Base-by-base conservation (phyloP, 2,329 filamentous ascomycete genomes). In the Lachnellula suecica region DNA sequence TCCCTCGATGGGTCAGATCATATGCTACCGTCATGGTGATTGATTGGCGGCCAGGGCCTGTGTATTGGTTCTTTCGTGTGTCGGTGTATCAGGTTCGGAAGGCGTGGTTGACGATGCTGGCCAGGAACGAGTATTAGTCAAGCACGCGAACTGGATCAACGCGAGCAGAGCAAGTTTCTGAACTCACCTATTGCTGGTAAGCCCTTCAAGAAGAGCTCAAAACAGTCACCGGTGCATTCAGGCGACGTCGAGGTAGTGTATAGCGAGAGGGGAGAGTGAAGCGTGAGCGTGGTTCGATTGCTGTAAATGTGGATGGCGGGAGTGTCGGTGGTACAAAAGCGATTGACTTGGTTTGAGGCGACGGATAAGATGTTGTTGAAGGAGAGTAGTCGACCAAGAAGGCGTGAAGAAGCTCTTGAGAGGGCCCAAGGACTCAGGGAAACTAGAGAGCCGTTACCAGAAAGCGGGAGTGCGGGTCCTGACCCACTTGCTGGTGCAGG, bases 1-100 rank as follows among this genome's bases (percentile, higher is more conserved):
- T 81, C 71, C 83, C 83, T 69, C 88, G 83, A 65, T 85, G 83
- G 71, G 87, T 81, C 66, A 84, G 75, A 67, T 93, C 90, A 71
- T 85, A 85, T 67, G 83, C 79, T 72, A 90, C 83, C 42, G 88
- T 89, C 89, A 95, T 95, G 62, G 67, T 84, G 71, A 38, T 42
- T 43, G 24, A 23, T 52, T 37, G 38, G 34, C 23, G 41, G 38
- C 41, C 22, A 31, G 29, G 24, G 17, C 22, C 24, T 51, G 25
- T 44, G 23, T 44, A 35, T 44, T 37, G 38, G 19, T 24, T 27
- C 19, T 37, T 22, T 17, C 31, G 19, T 51, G 44, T 49, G 49
- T 51, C 49, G 40, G 15, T 44, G 44, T 45, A 22, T 23, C 37
- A 22, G 23, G 31, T 53, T 25, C 34, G 47, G 49, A 46, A 49